Evolutionary conservation across 345 rosid genomes (phyloP).

Genomic region (Moricandia arvensis): DNA sequence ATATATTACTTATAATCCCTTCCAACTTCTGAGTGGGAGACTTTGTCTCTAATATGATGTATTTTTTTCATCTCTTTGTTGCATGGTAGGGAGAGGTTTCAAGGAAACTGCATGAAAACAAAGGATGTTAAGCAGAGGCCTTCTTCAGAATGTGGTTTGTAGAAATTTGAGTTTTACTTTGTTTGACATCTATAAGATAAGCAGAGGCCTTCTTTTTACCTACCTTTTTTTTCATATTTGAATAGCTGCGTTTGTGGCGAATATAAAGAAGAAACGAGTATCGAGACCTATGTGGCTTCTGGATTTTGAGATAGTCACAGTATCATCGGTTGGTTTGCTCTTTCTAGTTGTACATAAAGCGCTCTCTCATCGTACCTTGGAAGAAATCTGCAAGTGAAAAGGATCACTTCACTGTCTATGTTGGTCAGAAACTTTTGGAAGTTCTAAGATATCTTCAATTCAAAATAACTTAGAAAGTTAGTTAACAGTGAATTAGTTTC

Average conservation of each 20-base stretch:
- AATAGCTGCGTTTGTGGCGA: constrained; percentile 39
- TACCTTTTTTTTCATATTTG: neutral
- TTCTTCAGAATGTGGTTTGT: constrained; percentile 66
- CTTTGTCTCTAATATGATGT: too few species aligned
- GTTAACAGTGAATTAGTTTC: too few species aligned
- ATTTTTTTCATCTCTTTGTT: too few species aligned
- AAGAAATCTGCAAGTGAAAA: constrained; percentile 78
- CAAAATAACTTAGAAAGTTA: too few species aligned
- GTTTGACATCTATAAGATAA: neutral
- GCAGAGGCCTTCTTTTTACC: neutral
- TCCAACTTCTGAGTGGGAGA: too few species aligned
- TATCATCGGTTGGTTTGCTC: constrained; percentile 68
- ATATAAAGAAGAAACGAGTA: constrained; percentile 34
- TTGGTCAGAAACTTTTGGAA: constrained; percentile 28
- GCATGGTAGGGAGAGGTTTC: constrained; percentile 67
- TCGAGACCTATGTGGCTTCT: constrained; percentile 70
- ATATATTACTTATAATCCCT: too few species aligned
- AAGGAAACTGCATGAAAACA: constrained; percentile 78
- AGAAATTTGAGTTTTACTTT: constrained; percentile 9
- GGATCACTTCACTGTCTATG: constrained; percentile 59
- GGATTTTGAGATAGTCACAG: constrained; percentile 77
- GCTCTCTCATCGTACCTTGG: constrained; percentile 86
- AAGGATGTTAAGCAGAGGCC: constrained; percentile 69
- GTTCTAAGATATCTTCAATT: too few species aligned
- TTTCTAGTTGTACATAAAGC: constrained; percentile 58